Evolutionary conservation across 768 basidiomycete species (phyloP).

Genomic region (Kwoniella bestiolae): DNA sequence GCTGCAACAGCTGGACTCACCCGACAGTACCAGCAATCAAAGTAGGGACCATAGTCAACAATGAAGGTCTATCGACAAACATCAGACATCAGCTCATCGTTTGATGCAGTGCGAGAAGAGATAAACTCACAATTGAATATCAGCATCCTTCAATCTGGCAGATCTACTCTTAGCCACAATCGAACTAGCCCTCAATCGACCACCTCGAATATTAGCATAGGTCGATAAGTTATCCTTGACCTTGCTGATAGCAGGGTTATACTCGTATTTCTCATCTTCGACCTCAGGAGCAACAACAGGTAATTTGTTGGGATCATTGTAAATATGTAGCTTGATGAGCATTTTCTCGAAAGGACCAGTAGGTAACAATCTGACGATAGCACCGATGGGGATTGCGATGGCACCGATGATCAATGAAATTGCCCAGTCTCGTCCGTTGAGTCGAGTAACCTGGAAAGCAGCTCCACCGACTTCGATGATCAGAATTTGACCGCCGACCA

Average conservation of each 20-base stretch:
- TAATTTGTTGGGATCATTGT: constrained; percentile 68
- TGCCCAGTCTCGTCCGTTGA: constrained; percentile 87
- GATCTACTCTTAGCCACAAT: constrained; percentile 81
- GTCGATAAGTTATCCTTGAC: constrained; percentile 84
- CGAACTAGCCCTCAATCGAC: constrained; percentile 80
- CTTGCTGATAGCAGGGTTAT: constrained; percentile 71
- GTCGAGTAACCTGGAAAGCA: constrained; percentile 83
- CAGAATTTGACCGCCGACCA: constrained; percentile 81
- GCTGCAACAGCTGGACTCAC: constrained; percentile 17
- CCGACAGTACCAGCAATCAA: constrained; percentile 75
- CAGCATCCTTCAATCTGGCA: constrained; percentile 60
- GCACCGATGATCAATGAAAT: constrained; percentile 85
- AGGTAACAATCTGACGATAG: constrained; percentile 76
- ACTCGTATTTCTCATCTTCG: constrained; percentile 54
- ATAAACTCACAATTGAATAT: constrained; percentile 36
- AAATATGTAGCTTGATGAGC: constrained; percentile 65
- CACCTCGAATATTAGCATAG: constrained; percentile 68
- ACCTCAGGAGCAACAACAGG: constrained; percentile 68
- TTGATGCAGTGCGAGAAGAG: background rate
- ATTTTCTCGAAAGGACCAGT: constrained; percentile 74
- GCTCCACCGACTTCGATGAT: constrained; percentile 90
- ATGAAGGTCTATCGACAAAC: constrained; percentile 64
- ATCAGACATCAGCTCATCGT: constrained; percentile 10
- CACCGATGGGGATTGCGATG: constrained; percentile 86
- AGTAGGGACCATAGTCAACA: constrained; percentile 76